These are phyloP conservation scores for Curvularia eragrostidis DNA, from an alignment of 2,329 filamentous ascomycete genomes.

Conservation along the genomic window DNA sequence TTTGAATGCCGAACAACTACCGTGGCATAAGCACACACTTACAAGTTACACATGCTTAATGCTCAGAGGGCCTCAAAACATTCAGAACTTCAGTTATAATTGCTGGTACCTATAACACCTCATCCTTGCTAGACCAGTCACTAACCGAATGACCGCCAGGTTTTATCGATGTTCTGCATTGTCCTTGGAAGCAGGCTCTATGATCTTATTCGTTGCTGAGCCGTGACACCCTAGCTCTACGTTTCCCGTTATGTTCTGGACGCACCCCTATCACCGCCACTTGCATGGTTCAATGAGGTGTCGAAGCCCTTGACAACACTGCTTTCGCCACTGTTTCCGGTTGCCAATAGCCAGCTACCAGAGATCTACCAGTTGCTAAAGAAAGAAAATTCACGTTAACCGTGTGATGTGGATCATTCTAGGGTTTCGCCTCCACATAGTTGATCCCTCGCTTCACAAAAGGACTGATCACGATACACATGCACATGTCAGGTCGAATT, in stretches of 20 bases:
- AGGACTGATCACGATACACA: neutral
- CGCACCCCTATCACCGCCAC: constrained; percentile 31
- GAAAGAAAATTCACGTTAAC: constrained; percentile 13
- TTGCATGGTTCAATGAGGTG: constrained; percentile 33
- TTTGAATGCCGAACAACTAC: neutral
- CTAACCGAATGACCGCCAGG: constrained; percentile 23
- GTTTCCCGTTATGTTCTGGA: constrained; percentile 16
- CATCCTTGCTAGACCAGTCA: constrained; percentile 37
- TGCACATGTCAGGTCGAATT: neutral
- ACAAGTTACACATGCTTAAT: neutral
- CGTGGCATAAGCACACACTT: neutral
- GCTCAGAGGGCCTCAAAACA: neutral
- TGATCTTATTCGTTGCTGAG: constrained; percentile 26
- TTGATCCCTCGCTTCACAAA: constrained; percentile 1
- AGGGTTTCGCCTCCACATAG: constrained; percentile 10
- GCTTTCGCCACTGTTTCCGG: constrained; percentile 28
- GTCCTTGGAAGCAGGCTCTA: constrained; percentile 13
- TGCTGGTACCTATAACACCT: constrained; percentile 18
- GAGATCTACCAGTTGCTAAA: constrained; percentile 16
- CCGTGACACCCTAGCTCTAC: constrained; percentile 20
- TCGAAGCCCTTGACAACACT: constrained; percentile 11
- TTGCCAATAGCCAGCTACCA: constrained; percentile 3
- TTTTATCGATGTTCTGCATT: constrained; percentile 11
- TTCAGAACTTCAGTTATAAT: neutral
- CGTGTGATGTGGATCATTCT: constrained; percentile 1